Evolutionary conservation across 805 yeast genomes (phyloP).

Genomic region (Candida golubevii): DNA sequence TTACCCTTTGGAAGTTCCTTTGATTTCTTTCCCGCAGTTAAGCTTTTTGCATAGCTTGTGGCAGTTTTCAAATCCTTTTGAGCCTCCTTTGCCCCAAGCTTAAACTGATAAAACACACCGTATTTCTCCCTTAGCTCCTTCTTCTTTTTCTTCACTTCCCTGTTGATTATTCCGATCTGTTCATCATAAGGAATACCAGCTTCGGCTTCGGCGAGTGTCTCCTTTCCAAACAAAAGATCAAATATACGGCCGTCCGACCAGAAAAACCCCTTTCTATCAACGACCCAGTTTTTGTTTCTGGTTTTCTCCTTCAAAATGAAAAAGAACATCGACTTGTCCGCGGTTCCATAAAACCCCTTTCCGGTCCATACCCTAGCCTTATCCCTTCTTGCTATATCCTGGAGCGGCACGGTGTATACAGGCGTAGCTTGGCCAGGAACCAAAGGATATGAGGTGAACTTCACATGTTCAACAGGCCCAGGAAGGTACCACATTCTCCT

Average conservation of each 20-base stretch:
- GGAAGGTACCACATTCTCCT: slow-evolving; percentile 78
- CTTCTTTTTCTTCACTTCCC: slow-evolving; percentile 46
- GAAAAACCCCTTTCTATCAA: slow-evolving; percentile 83
- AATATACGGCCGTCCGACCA: slow-evolving; percentile 91
- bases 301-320: slow-evolving; percentile 59
- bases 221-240: slow-evolving; percentile 78
- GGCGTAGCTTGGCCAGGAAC: slow-evolving; percentile 77
- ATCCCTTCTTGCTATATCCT: slow-evolving; percentile 49
- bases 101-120: slow-evolving; percentile 59
- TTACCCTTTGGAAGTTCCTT: slow-evolving; percentile 14
- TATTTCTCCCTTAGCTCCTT: slow-evolving; percentile 48
- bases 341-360: slow-evolving; percentile 83
- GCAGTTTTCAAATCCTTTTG: slow-evolving; percentile 25
- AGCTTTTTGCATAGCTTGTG: slow-evolving; percentile 20
- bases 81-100: slow-evolving; percentile 35
- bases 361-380: slow-evolving; percentile 76
- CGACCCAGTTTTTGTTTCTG: slow-evolving; percentile 60
- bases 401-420: slow-evolving; percentile 61
- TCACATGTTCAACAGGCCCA: slow-evolving; percentile 50
- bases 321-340: slow-evolving; percentile 69
- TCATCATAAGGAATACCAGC: slow-evolving; percentile 62
- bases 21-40: slow-evolving; percentile 6
- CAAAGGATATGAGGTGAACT: slow-evolving; percentile 70
- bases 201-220: slow-evolving; percentile 71
- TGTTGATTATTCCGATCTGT: slow-evolving; percentile 46